phyloP scores from a whole-genome alignment of 2,329 filamentous ascomycete species.

The Penicillium sp. region DNA sequence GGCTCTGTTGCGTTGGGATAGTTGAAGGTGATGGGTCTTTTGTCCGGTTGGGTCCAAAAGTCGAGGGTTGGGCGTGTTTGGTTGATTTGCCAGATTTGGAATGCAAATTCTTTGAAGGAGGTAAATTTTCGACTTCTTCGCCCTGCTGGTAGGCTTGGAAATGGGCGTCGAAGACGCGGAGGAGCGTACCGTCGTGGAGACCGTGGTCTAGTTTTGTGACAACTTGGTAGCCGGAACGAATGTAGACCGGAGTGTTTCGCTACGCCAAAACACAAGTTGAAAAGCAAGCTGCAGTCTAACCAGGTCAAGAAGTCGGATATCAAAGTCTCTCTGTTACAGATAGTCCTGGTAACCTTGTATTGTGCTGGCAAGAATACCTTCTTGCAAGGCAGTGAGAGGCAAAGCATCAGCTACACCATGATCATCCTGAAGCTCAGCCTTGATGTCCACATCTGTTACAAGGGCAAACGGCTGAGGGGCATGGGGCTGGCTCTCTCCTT shows the following conservation, averaged over 20 bases:
- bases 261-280: neutral
- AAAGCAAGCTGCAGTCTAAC: neutral
- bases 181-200: neutral
- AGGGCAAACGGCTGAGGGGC: neutral
- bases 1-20: neutral
- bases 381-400: neutral
- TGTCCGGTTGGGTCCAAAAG: neutral
- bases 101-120: neutral
- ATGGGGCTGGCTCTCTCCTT: neutral
- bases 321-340: neutral
- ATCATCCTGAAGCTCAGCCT: neutral
- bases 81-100: neutral
- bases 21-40: neutral
- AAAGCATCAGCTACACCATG: neutral
- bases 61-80: neutral
- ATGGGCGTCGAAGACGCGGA: neutral
- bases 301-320: neutral
- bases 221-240: neutral
- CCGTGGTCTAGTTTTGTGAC: neutral
- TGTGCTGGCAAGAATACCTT: neutral
- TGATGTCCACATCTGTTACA: neutral
- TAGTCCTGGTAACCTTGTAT: neutral
- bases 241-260: neutral
- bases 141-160: neutral
- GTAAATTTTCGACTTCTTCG: neutral